Evolutionary conservation across 2,329 filamentous ascomycete genomes (phyloP).

Genomic region (Phialophora macrospora): DNA sequence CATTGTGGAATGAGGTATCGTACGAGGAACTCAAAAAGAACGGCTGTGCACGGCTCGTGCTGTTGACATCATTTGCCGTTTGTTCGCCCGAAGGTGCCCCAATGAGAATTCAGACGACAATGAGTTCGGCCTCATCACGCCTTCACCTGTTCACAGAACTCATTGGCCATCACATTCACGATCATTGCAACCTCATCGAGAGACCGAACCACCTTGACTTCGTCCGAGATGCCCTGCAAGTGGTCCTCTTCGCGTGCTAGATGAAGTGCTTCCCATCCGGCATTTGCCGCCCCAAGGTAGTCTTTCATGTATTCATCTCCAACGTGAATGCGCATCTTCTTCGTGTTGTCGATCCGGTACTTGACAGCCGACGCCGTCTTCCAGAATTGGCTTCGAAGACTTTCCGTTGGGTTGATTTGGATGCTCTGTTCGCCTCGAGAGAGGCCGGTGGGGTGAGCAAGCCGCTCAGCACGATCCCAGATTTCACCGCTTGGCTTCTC

Average conservation of each 20-base stretch:
- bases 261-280: constrained; percentile 48
- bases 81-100: background rate
- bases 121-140: background rate
- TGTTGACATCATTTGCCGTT: background rate
- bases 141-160: constrained; percentile 11
- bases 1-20: background rate
- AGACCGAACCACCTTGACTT: constrained; percentile 26
- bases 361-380: constrained; percentile 2
- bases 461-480: constrained; percentile 46
- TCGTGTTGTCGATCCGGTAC: constrained; percentile 13
- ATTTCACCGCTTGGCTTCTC: constrained; percentile 51
- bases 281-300: constrained; percentile 45
- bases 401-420: constrained; percentile 27
- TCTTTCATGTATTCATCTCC: constrained; percentile 53
- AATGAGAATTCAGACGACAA: background rate
- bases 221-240: background rate
- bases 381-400: constrained; percentile 23
- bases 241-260: constrained; percentile 40
- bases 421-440: constrained; percentile 27
- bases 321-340: constrained; percentile 46
- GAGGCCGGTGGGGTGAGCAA: constrained; percentile 21
- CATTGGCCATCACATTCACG: constrained; percentile 31
- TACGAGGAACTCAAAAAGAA: too few species aligned
- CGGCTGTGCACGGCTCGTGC: too few species aligned
- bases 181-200: constrained; percentile 32